A percentile compares a stretch with the other conserved stretches of the same genome.
Conservation (phyloP, 805 yeast genomes). For the Wickerhamiella slavikovae region DNA sequence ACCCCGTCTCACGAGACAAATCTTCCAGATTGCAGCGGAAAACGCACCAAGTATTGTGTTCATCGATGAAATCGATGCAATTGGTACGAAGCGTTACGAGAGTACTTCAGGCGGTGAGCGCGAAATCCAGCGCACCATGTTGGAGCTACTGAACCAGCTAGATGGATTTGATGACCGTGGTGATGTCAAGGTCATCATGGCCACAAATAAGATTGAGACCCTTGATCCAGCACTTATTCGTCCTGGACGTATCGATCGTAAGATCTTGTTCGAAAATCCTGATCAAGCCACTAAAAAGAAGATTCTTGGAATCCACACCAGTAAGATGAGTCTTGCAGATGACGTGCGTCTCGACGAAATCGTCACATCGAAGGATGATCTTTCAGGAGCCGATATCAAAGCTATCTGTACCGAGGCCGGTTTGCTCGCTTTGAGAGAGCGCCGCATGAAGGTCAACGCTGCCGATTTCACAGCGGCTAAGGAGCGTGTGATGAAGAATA, state of each 20-base stretch:
- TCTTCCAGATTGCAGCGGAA: slow-evolving; percentile 91
- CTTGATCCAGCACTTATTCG: slow-evolving; percentile 90
- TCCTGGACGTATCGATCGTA: slow-evolving; percentile 94
- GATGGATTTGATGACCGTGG: slow-evolving; percentile 97
- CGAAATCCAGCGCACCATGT: slow-evolving; percentile 94
- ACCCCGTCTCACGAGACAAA: slow-evolving; percentile 81
- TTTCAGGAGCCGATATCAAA: slow-evolving; percentile 94
- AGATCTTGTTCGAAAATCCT: slow-evolving; percentile 89
- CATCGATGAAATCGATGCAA: slow-evolving; percentile 96
- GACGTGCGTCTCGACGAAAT: slow-evolving; percentile 81
- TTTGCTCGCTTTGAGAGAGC: slow-evolving; percentile 79
- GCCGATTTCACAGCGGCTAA: slow-evolving; percentile 85
- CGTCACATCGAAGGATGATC: slow-evolving; percentile 77
- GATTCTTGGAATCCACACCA: slow-evolving; percentile 78
- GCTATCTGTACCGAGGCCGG: slow-evolving; percentile 98
- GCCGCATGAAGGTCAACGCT: slow-evolving; percentile 93
- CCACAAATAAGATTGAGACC: slow-evolving; percentile 85
- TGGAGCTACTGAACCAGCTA: slow-evolving; percentile 82
- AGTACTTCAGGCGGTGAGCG: slow-evolving; percentile 85
- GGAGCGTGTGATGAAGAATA: slow-evolving; percentile 88
- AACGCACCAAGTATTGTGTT: slow-evolving; percentile 97
- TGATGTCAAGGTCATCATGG: slow-evolving; percentile 95
- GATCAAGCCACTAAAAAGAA: slow-evolving; percentile 83
- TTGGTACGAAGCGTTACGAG: slow-evolving; percentile 95
- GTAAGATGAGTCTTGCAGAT: slow-evolving; percentile 73